These are phyloP conservation scores for Candida lessepsii DNA, from an alignment of 805 yeast species.

Conservation along the genomic window DNA sequence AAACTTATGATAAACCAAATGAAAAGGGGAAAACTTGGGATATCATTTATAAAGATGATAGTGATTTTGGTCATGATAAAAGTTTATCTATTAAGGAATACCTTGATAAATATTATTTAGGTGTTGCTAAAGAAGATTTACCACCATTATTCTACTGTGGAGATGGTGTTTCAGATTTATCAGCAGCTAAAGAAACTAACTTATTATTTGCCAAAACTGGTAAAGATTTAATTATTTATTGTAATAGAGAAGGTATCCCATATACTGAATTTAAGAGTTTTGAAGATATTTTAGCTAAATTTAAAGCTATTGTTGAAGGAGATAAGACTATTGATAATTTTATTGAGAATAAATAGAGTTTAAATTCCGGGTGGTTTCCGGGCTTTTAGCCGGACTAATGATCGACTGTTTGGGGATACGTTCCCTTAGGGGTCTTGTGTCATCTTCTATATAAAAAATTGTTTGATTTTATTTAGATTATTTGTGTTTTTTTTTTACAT, in stretches of 20 bases:
- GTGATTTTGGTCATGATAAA: slow-evolving; percentile 94
- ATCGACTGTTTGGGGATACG: too few species aligned
- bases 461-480: too few species aligned
- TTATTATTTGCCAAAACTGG: slow-evolving; percentile 91
- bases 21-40: slow-evolving; percentile 66
- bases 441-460: too few species aligned
- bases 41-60: slow-evolving; percentile 80
- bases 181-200: slow-evolving; percentile 95
- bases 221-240: slow-evolving; percentile 81
- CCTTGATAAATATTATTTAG: slow-evolving; percentile 20
- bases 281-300: slow-evolving; percentile 65
- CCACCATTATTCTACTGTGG: slow-evolving; percentile 91
- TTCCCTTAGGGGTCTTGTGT: too few species aligned
- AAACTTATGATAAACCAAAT: slow-evolving; percentile 28
- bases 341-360: slow-evolving; percentile 21
- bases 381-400: too few species aligned
- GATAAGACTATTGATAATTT: slow-evolving; percentile 21
- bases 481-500: too few species aligned
- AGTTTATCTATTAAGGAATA: slow-evolving; percentile 69
- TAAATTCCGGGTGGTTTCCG: too few species aligned
- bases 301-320: slow-evolving; percentile 51
- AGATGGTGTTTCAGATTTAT: slow-evolving; percentile 93
- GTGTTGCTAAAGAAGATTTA: slow-evolving; percentile 1
- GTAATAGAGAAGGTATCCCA: slow-evolving; percentile 77
- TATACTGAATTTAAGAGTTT: slow-evolving; percentile 80